Evolutionary conservation across 305 asterid genomes (phyloP).

Genomic region (Nicotiana rustica): DNA sequence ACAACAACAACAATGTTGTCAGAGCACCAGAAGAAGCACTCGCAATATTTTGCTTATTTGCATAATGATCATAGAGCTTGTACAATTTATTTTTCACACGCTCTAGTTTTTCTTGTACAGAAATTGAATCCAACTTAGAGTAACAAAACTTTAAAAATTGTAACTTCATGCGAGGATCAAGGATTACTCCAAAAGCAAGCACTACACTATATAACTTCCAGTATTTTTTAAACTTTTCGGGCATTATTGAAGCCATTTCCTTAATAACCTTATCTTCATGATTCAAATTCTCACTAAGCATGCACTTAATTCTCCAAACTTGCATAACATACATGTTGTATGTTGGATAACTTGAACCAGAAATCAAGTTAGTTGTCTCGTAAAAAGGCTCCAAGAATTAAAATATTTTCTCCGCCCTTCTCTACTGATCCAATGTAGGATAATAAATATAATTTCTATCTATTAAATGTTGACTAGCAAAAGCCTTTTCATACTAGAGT

Average conservation of each 20-base stretch:
- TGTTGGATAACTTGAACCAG: not conserved
- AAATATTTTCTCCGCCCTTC: not conserved
- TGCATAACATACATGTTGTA: not conserved
- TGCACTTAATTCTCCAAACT: not conserved
- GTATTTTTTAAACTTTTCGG: not conserved
- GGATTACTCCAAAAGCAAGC: not conserved
- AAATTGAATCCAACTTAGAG: not conserved
- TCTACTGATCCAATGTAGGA: constrained; percentile 24
- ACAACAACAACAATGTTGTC: not conserved
- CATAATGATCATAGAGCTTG: not conserved
- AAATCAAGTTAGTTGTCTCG: too few relatives aligned
- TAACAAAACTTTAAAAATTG: not conserved
- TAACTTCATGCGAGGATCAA: not conserved
- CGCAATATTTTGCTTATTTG: not conserved
- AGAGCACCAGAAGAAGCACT: not conserved
- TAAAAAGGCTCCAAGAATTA: constrained; percentile 26
- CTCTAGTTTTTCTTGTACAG: not conserved
- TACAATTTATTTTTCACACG: not conserved
- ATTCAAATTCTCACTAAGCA: not conserved
- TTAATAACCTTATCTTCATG: not conserved
- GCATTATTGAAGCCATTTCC: too few relatives aligned
- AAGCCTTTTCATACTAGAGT: not conserved
- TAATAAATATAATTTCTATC: constrained; percentile 8
- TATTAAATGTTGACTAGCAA: not conserved
- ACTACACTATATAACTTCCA: not conserved